Evolutionary conservation across 2,329 filamentous ascomycete genomes (phyloP), one percentile per base, ranked within the genome.

Genomic region (Blastomyces emzantsi): DNA sequence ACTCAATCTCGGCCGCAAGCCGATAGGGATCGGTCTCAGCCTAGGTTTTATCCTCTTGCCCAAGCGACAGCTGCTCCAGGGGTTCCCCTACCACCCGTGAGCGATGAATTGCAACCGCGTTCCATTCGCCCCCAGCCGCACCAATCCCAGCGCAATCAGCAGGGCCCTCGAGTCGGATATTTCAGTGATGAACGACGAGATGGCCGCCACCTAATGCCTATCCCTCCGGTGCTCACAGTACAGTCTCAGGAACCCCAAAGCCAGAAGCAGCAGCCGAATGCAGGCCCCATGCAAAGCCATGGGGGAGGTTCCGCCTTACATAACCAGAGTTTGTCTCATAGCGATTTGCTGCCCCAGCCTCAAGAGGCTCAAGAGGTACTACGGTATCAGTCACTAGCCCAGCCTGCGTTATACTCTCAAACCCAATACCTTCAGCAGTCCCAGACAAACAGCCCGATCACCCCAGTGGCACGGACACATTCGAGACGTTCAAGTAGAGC

Each of bases 121-220:
- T 66, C 69, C 47, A 73, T 73, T 61, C 73, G 74, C 36, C 66
- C 69, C 4, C 71, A 76, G 51, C 64, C 72, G 17, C 69, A 70
- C 28, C 67, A 71, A 51, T 66, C 71, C 17, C 72, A 73, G 65
- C 73, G 73, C 36, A 67, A 72, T 25, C 68, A 68, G 49, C 73
- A 72, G 64, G 78, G 78, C n/a, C 78, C 78, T 9, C 76, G 74
- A 36, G 64, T 75, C 62, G 78, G 78, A 49, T 78, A 77, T 58
- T 80, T 80, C 64, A 73, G 74, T 39, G 78, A 80, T 15, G 76
- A 78, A 8, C 69, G 73, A 33, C 69, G 73, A 43, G 76, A 77
- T 22, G 67, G 56, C 43, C 65, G 70, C 54, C 64, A 70, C 4
- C 62, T 66, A 8, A 36, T 60, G 39, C 25, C 65, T 22, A 62